Evolutionary conservation across 768 basidiomycete genomes (phyloP).

Genomic region (Lentinula raphanica): DNA sequence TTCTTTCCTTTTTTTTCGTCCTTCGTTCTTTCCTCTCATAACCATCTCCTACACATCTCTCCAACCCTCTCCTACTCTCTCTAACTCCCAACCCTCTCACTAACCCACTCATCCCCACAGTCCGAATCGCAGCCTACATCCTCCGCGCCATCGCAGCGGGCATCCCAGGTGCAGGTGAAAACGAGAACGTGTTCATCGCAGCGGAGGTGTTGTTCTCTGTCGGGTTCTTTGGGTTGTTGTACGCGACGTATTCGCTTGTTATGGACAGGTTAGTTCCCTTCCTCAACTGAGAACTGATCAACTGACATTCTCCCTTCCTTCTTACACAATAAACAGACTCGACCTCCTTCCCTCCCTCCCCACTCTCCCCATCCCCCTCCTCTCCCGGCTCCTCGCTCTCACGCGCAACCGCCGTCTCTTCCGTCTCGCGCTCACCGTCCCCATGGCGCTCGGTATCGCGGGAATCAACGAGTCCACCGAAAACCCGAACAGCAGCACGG

Average conservation of each 20-base stretch:
- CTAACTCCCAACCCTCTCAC: no score
- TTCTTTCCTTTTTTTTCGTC: no score
- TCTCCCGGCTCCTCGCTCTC: no score
- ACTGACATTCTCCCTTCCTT: no score
- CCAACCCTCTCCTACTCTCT: no score
- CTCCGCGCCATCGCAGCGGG: constrained; percentile 33
- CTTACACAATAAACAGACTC: no score
- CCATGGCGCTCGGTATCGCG: constrained; percentile 30
- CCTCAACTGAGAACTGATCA: not conserved
- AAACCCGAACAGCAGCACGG: constrained; percentile 10
- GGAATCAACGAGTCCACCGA: constrained; percentile 16
- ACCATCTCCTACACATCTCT: no score
- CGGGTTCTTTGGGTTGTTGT: constrained; percentile 39
- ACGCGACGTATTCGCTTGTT: constrained; percentile 35
- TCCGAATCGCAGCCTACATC: constrained; percentile 34
- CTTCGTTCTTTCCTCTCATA: no score
- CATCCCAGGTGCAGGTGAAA: constrained; percentile 24
- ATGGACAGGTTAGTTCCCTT: constrained; percentile 30
- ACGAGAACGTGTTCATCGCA: constrained; percentile 26
- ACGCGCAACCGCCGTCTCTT: constrained; percentile 26
- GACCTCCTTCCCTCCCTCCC: no score
- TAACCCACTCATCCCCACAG: no score
- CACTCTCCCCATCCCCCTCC: no score
- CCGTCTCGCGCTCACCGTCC: constrained; percentile 21
- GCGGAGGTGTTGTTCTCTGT: constrained; percentile 34